phyloP scores from a whole-genome alignment of 2,329 filamentous ascomycete species.

The Plectosphaerella sp. region DNA sequence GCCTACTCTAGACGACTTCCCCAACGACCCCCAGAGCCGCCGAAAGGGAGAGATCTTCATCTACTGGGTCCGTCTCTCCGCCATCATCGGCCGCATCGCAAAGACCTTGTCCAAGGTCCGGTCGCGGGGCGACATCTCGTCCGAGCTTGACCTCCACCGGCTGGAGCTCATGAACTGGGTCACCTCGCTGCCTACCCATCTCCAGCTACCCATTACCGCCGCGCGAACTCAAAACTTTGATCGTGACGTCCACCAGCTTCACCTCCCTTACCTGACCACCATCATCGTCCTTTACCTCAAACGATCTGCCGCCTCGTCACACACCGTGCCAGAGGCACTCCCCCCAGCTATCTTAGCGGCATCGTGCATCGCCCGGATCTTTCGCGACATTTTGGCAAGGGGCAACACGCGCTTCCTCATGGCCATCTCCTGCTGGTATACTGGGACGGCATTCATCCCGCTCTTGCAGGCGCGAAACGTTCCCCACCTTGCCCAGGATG shows the following conservation, averaged over 20 bases:
- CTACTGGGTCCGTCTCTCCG: constrained; percentile 34
- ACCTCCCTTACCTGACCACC: constrained; percentile 35
- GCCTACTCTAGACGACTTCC: constrained; percentile 31
- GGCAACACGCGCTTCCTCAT: constrained; percentile 34
- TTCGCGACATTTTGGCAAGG: constrained; percentile 31
- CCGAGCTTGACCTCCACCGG: constrained; percentile 16
- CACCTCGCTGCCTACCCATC: constrained; percentile 23
- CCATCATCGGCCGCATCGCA: constrained; percentile 32
- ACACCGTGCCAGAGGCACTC: constrained; percentile 28
- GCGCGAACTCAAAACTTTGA: constrained; percentile 26
- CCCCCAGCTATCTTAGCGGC: constrained; percentile 30
- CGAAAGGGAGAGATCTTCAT: constrained; percentile 33
- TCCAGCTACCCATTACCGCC: constrained; percentile 24
- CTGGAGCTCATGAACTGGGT: constrained; percentile 30
- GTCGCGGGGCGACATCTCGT: not conserved
- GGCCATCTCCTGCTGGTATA: constrained; percentile 38
- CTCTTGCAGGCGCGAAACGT: constrained; percentile 31
- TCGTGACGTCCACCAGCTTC: constrained; percentile 34
- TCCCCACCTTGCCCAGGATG: constrained; percentile 21
- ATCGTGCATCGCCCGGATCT: constrained; percentile 30
- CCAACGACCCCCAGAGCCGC: constrained; percentile 22
- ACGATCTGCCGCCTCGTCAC: constrained; percentile 19
- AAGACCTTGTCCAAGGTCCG: constrained; percentile 25
- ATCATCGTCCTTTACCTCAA: constrained; percentile 34
- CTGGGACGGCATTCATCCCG: constrained; percentile 34